Conservation (phyloP, 176 grass and related monocot genomes). For the Urochloa ruziziensis region DNA sequence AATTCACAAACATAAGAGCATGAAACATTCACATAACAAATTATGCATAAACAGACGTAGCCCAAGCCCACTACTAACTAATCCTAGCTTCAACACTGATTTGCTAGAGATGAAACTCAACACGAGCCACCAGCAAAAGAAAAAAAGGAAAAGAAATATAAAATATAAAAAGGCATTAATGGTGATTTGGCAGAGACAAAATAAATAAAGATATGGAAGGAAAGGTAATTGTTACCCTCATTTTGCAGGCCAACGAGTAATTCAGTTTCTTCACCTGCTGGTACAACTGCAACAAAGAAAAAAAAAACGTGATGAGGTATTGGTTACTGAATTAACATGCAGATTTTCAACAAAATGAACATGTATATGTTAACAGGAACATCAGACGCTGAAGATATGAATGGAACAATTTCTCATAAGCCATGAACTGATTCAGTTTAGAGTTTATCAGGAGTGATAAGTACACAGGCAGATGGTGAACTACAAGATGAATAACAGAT, state of each 20-base stretch:
- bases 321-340: background rate
- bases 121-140: background rate
- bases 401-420: background rate
- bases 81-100: background rate
- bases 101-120: background rate
- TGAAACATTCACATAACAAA: background rate
- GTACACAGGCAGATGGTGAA: background rate
- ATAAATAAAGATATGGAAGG: background rate
- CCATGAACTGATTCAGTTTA: background rate
- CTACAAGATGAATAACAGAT: background rate
- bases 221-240: conserved; percentile 51
- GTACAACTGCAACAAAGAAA: conserved; percentile 60
- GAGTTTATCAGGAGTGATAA: background rate
- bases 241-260: conserved; percentile 94
- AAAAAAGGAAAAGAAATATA: background rate
- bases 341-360: background rate
- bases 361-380: background rate
- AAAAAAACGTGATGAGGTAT: conserved; percentile 8
- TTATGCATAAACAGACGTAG: background rate
- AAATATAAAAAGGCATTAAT: background rate
- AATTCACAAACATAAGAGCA: background rate
- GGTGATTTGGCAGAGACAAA: background rate
- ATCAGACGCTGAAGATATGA: background rate
- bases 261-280: conserved; percentile 85
- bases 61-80: background rate